Base-by-base conservation (phyloP, 2,329 filamentous ascomycete species). In the Didymella pomorum region DNA sequence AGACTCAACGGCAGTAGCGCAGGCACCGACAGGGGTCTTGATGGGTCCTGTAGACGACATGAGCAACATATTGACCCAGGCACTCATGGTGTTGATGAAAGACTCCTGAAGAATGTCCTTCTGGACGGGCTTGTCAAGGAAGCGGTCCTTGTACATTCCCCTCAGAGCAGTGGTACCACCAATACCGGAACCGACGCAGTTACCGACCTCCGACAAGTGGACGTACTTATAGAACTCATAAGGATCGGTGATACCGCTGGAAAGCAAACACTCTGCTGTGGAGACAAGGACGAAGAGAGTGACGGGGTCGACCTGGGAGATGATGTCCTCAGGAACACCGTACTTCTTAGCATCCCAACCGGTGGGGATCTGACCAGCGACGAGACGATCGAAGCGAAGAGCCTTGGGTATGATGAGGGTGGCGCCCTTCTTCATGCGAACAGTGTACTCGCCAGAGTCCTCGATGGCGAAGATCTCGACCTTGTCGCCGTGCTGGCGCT, bases 211-310 rank as follows among this genome's bases (percentile, higher is more conserved):
- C 8, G 95, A 98, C 61, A 99, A 88, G 79, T 99, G 95, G 63
- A 99, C 93, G 73, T 99, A 99, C 83, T 98, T 93, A 87, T 99
- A 99, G 82, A 99, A 98, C 81, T 99, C 95, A 76, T 98, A 99
- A 20, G 95, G 96, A 76, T 99, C 96, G 25, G 95, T 98, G 77
- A 99, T 94, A 88, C 95, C 95, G 63, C 92, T 90, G 28, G 92
- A 90, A 50, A 99, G 85, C 8, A 99, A 88, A 58, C 93, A 89
- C 79, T 99, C 96, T 1, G 91, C 92, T 46, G 93, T 96, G 52
- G 92, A 96, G 45, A 98, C 93, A 44, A 99, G 89, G 28, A 98
- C 92, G 76, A 92, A 99, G 47, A 99, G 85, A 1, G 95, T 97
- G 67, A 98, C 94, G 6, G 93, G 95, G 73, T 99, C 96, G 64